A percentile compares a stretch with the other conserved stretches of the same genome.
These are phyloP conservation scores for Alternaria dauci DNA, from an alignment of 2,329 filamentous ascomycete species.

Conservation along the genomic window DNA sequence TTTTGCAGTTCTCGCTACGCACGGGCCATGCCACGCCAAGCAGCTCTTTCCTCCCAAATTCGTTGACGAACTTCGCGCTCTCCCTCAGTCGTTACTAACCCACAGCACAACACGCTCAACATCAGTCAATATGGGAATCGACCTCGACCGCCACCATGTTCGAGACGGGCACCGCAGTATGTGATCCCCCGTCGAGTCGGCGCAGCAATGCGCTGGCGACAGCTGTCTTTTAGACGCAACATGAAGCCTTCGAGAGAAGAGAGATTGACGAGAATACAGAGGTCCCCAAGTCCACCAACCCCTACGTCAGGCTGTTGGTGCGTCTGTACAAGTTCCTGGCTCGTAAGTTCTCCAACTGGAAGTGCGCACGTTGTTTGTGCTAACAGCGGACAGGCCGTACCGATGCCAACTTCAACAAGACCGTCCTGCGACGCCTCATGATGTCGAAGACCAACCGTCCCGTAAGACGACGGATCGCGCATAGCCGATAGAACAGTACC, in stretches of 20 bases:
- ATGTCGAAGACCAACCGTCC: constrained; percentile 97
- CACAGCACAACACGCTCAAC: constrained; percentile 45
- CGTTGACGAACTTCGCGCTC: constrained; percentile 21
- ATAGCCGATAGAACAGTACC: not conserved
- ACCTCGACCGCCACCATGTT: constrained; percentile 68
- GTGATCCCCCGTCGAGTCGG: constrained; percentile 53
- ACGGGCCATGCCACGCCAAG: constrained; percentile 20
- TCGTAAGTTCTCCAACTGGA: constrained; percentile 68
- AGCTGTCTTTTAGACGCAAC: constrained; percentile 51
- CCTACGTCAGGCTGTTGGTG: constrained; percentile 95
- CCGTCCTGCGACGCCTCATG: constrained; percentile 94
- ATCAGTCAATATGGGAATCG: constrained; percentile 52
- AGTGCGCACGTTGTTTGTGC: constrained; percentile 27
- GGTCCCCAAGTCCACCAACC: constrained; percentile 88
- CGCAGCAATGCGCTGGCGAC: constrained; percentile 50
- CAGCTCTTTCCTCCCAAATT: constrained; percentile 27
- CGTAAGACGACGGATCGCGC: constrained; percentile 37
- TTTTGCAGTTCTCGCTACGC: constrained; percentile 13
- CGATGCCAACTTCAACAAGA: constrained; percentile 98
- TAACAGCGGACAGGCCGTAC: constrained; percentile 75
- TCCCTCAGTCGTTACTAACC: constrained; percentile 38
- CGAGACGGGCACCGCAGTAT: constrained; percentile 72
- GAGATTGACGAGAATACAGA: constrained; percentile 51
- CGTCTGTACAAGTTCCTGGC: constrained; percentile 98
- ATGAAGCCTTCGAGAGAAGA: constrained; percentile 44